These are phyloP conservation scores for Alternaria sp. DNA, from an alignment of 2,329 filamentous ascomycete genomes.

Conservation along the genomic window DNA sequence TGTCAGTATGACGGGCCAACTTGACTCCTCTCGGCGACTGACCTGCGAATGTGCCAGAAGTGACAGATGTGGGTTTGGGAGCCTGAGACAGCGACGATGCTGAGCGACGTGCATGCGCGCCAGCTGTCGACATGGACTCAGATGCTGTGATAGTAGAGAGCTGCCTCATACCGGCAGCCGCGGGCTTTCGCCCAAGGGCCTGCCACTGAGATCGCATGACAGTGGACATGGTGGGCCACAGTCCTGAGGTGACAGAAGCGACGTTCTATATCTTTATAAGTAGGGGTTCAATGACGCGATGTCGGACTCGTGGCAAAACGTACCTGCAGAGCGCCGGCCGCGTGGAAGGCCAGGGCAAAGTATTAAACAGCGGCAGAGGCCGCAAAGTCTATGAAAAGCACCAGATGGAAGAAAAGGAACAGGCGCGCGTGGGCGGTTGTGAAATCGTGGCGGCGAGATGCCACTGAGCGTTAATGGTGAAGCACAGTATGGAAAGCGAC, in stretches of 20 bases:
- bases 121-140: slow-evolving; percentile 5
- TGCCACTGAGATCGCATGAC: slow-evolving; percentile 49
- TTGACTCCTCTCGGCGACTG: slow-evolving; percentile 7
- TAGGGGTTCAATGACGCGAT: slow-evolving; percentile 27
- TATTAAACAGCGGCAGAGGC: slow-evolving; percentile 40
- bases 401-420: slow-evolving; percentile 31
- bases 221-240: slow-evolving; percentile 53
- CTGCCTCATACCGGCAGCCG: slow-evolving; percentile 32
- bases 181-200: slow-evolving; percentile 32
- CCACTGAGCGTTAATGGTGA: slow-evolving; percentile 18
- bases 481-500: slow-evolving; percentile 30
- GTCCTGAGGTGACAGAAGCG: slow-evolving; percentile 47
- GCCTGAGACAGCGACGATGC: slow-evolving; percentile 5
- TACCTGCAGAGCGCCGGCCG: slow-evolving; percentile 58
- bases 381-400: slow-evolving; percentile 29
- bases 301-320: slow-evolving; percentile 45
- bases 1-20: slow-evolving; percentile 7
- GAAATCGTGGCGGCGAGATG: slow-evolving; percentile 29
- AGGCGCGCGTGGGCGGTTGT: slow-evolving; percentile 27
- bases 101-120: slow-evolving; percentile 21
- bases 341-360: slow-evolving; percentile 61
- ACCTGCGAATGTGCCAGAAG: slow-evolving; percentile 33
- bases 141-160: slow-evolving; percentile 23
- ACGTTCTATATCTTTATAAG: slow-evolving; percentile 53
- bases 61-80: slow-evolving; percentile 21